Percentiles rank a stretch among this genome's conserved stretches.
phyloP scores from a whole-genome alignment of 768 basidiomycete species.

The Tylopilus sp. region DNA sequence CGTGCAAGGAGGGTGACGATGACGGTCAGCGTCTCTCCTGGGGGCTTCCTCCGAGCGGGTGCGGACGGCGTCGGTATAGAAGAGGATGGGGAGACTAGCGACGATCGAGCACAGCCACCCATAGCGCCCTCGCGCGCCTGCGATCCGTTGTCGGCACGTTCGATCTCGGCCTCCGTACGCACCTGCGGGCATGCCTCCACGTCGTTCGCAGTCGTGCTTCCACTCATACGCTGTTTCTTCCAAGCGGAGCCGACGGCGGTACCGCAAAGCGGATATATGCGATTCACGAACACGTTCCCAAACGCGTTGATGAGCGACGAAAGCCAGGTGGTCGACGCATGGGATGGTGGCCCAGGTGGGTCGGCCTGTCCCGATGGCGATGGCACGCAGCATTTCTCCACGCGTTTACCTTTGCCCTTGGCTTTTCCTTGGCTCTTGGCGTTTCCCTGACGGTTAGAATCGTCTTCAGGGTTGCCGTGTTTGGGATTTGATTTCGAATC shows the following conservation, averaged over 20 bases:
- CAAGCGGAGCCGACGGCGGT: background rate
- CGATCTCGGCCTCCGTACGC: constrained; percentile 2
- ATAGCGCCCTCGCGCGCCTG: background rate
- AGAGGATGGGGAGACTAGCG: too few species aligned
- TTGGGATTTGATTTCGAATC: background rate
- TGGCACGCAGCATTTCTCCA: background rate
- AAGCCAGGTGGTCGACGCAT: constrained; percentile 18
- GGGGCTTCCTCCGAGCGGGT: constrained; percentile 15
- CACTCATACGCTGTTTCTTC: background rate
- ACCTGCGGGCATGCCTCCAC: constrained; percentile 7
- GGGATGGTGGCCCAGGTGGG: too few species aligned
- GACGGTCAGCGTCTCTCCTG: constrained; percentile 81
- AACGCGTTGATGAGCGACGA: constrained; percentile 20
- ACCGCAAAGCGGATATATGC: constrained; percentile 1
- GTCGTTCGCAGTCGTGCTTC: background rate
- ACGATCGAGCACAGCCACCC: too few species aligned
- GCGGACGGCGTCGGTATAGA: too few species aligned
- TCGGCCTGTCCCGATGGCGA: background rate
- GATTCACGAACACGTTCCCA: constrained; percentile 14
- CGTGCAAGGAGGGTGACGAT: constrained; percentile 77
- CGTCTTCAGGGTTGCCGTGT: background rate
- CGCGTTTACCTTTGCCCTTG: background rate
- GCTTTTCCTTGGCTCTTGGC: constrained; percentile 8
- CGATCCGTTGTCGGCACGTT: background rate
- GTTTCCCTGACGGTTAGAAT: background rate